Conservation (phyloP, 2,329 filamentous ascomycete genomes). For the Aspergillus oerlinghausenensis region DNA sequence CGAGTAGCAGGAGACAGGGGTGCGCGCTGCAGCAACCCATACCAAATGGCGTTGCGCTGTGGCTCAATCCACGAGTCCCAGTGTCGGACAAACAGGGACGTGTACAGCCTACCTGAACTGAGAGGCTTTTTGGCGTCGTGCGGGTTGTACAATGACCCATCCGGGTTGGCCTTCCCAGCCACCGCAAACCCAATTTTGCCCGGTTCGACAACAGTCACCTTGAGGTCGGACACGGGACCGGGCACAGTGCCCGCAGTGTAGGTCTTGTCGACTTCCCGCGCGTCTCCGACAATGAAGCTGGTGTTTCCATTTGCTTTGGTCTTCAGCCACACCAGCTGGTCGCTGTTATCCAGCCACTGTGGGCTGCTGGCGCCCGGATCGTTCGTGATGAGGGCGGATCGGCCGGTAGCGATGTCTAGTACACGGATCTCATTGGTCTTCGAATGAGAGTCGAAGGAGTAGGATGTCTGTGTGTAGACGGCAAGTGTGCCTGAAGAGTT, state of each 20-base stretch:
- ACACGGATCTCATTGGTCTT: slow-evolving; percentile 45
- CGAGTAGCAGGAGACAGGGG: slow-evolving; percentile 34
- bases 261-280: slow-evolving; percentile 34
- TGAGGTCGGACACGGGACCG: slow-evolving; percentile 44
- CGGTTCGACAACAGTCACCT: slow-evolving; percentile 38
- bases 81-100: slow-evolving; percentile 49
- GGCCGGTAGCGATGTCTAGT: slow-evolving; percentile 39
- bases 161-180: slow-evolving; percentile 43
- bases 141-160: slow-evolving; percentile 48
- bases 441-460: slow-evolving; percentile 47
- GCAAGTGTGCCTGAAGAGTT: slow-evolving; percentile 44
- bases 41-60: slow-evolving; percentile 48
- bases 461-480: slow-evolving; percentile 46
- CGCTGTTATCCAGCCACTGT: slow-evolving; percentile 42
- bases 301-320: slow-evolving; percentile 44
- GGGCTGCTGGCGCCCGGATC: slow-evolving; percentile 43
- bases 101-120: slow-evolving; percentile 47
- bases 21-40: slow-evolving; percentile 42
- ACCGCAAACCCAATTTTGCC: slow-evolving; percentile 45
- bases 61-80: slow-evolving; percentile 50
- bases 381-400: slow-evolving; percentile 40
- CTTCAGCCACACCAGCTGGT: slow-evolving; percentile 46
- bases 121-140: slow-evolving; percentile 45
- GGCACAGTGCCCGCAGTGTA: slow-evolving; percentile 45
- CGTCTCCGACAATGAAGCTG: slow-evolving; percentile 41